phyloP scores from a whole-genome alignment of 176 grass and related monocot species.

The Raddia distichophylla region DNA sequence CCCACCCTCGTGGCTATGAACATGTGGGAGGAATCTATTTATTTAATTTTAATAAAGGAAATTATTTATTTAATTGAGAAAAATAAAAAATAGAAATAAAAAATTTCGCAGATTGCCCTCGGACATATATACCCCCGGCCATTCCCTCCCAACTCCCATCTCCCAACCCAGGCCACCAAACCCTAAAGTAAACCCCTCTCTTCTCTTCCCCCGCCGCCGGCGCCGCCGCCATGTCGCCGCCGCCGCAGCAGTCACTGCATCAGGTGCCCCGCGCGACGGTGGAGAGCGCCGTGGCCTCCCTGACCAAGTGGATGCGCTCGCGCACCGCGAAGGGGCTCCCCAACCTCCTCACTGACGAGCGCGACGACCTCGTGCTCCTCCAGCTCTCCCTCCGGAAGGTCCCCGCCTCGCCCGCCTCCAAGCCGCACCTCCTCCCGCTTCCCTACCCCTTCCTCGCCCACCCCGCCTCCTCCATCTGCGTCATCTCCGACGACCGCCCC shows the following conservation, averaged over 20 bases:
- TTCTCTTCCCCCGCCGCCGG: not conserved
- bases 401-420: conserved; percentile 40
- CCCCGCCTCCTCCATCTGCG: conserved; percentile 49
- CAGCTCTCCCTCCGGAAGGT: conserved; percentile 57
- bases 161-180: not conserved
- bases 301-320: conserved; percentile 58
- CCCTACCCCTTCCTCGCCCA: conserved; percentile 50
- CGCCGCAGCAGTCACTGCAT: not conserved
- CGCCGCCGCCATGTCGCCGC: conserved; percentile 30
- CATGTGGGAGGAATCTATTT: too few species aligned
- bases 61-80: too few species aligned
- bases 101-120: too few species aligned
- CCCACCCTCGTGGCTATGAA: too few species aligned
- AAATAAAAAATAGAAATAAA: too few species aligned
- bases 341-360: conserved; percentile 62
- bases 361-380: conserved; percentile 65
- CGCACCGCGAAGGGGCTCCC: conserved; percentile 36
- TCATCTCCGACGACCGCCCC: conserved; percentile 72
- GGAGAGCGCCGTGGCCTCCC: conserved; percentile 43
- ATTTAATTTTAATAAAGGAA: too few species aligned
- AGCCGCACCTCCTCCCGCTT: conserved; percentile 53
- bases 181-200: conserved; percentile 19
- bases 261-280: conserved; percentile 40
- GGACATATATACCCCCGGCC: too few species aligned
- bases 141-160: not conserved